Base-by-base conservation (phyloP, 192 early-diverging fungal species). In the Coemansia sp. region DNA sequence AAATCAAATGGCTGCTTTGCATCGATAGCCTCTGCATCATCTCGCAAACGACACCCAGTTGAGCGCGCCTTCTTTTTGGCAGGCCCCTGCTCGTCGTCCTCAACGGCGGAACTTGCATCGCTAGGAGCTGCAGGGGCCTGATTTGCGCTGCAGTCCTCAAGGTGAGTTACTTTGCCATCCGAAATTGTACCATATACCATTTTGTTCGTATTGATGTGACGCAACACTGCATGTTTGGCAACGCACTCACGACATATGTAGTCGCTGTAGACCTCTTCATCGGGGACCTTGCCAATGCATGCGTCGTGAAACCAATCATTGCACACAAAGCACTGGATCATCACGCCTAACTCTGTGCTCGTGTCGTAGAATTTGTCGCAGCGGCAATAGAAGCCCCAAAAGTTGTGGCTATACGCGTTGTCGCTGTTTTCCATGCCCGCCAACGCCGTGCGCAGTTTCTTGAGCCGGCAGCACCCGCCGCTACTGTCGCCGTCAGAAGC, bases 371-470 rank as follows among this genome's bases (percentile, higher is more conserved):
- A 65, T 25, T 73, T 64, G 49, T 93, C 75, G 71, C 95, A 98
- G 81, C 84, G 88, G 74, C 95, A 98, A 61, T 93, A 95, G 45
- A 75, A 66, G 11, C 92, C 93, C 35, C 78, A 64, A 65, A 89
- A 98, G 68, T 93, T 94, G 62, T 94, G 86, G 48, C 85, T 85
- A 80, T 98, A 95, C 25, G 55, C 60, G 73, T 97, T 97, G 45
- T 85, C 58, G 2, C 65, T 59, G 64, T 93, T 95, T 30, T 49
- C 35, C 10, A 71, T 44, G 8, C 33, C 32, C 16, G 35, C 56
- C 58, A 77, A 48, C 14, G 42, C 58, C 0, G 56, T 45, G 8
- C 64, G 55, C 19, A 54, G 50, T 12, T 54, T 59, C 33, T 80
- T 72, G 23, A 70, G 61, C 18, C 56, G 58, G 29, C 68, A 69